Evolutionary conservation across 2,329 filamentous ascomycete species (phyloP).

Genomic region (Sclerotinia trifoliorum): DNA sequence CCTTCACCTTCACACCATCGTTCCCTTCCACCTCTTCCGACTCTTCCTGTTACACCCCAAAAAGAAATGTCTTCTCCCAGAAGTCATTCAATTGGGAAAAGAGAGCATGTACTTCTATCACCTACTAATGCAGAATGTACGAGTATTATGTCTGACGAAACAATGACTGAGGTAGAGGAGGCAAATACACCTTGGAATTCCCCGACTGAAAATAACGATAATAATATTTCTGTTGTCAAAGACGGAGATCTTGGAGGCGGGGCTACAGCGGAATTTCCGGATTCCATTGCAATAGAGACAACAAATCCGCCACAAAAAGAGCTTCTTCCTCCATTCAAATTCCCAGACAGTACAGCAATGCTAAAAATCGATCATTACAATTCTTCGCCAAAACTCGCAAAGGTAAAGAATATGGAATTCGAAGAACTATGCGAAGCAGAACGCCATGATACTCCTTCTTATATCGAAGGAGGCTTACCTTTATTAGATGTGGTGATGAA

Average conservation of each 20-base stretch:
- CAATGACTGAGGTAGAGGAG: background rate
- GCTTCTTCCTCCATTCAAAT: conserved; percentile 4
- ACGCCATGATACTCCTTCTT: conserved; percentile 20
- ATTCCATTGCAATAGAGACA: background rate
- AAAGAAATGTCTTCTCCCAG: background rate
- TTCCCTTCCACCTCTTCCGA: background rate
- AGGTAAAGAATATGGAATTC: background rate
- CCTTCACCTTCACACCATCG: background rate
- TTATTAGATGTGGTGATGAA: background rate
- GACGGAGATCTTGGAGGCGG: background rate
- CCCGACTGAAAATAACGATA: background rate
- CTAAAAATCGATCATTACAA: background rate
- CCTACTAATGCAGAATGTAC: conserved; percentile 5
- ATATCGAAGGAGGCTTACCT: conserved; percentile 10
- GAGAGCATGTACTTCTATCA: background rate
- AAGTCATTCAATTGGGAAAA: background rate
- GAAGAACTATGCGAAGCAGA: conserved; percentile 14
- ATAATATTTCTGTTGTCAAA: background rate
- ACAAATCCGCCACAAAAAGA: background rate
- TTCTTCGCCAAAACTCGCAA: background rate
- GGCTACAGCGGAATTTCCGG: background rate
- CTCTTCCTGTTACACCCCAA: background rate
- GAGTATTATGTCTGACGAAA: conserved; percentile 12
- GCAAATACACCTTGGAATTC: conserved; percentile 2
- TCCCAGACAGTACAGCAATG: background rate